Evolutionary conservation across 768 basidiomycete species (phyloP).

Genomic region (Boletales sp.): DNA sequence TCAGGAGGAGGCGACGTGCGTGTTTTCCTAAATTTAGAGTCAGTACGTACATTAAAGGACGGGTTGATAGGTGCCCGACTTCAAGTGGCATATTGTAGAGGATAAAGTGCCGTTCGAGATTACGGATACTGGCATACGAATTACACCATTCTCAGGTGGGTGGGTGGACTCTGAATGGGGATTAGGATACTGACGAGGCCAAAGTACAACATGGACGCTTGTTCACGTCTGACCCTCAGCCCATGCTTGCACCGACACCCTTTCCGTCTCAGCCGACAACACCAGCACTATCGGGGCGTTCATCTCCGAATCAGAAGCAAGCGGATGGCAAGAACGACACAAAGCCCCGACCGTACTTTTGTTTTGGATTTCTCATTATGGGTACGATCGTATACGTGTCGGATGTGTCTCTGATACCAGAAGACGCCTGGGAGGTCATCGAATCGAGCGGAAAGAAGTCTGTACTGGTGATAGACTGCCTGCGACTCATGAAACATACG

Average conservation of each 20-base stretch:
- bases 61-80: conserved; percentile 63
- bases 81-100: conserved; percentile 79
- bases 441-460: conserved; percentile 30
- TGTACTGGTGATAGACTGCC: conserved; percentile 73
- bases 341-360: conserved; percentile 54
- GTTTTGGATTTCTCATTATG: conserved; percentile 68
- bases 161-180: neutral
- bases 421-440: conserved; percentile 60
- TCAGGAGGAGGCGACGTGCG: conserved; percentile 78
- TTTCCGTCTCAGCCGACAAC: conserved; percentile 34
- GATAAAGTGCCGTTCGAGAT: conserved; percentile 68
- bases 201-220: conserved; percentile 73
- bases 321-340: conserved; percentile 1
- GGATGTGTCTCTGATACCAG: conserved; percentile 80
- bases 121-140: conserved; percentile 53
- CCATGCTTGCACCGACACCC: conserved; percentile 41
- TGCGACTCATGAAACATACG: conserved; percentile 60
- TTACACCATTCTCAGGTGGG: conserved; percentile 68
- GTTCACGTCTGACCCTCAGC: conserved; percentile 43
- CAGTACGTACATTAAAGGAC: too few relatives aligned
- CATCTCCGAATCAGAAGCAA: conserved; percentile 22
- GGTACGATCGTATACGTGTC: conserved; percentile 71
- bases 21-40: neutral
- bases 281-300: conserved; percentile 27
- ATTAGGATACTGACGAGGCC: conserved; percentile 1